Percentiles rank a stretch among this genome's conserved stretches.
Evolutionary conservation across 2,329 filamentous ascomycete genomes (phyloP).

Genomic region (Epichloe elymi): DNA sequence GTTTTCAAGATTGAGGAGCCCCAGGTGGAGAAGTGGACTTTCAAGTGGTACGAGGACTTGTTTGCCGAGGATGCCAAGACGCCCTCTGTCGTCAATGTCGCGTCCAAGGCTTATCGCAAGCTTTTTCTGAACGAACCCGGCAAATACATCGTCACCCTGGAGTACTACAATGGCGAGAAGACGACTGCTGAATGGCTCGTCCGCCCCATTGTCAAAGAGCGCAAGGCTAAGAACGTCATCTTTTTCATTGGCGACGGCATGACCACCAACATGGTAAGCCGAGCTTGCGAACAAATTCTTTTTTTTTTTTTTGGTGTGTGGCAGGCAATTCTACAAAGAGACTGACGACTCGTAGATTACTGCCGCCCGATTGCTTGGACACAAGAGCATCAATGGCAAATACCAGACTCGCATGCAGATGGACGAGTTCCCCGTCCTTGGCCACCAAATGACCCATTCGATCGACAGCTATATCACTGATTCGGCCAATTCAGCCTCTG

Average conservation of each 20-base stretch:
- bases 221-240: slow-evolving; percentile 74
- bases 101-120: slow-evolving; percentile 64
- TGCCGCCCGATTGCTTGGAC: slow-evolving; percentile 66
- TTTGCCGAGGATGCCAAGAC: slow-evolving; percentile 61
- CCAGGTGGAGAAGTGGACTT: slow-evolving; percentile 66
- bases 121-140: slow-evolving; percentile 68
- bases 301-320: neutral
- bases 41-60: slow-evolving; percentile 74
- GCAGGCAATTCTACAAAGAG: too few species aligned
- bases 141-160: slow-evolving; percentile 62
- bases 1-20: slow-evolving; percentile 63
- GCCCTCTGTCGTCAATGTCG: slow-evolving; percentile 65
- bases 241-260: slow-evolving; percentile 69
- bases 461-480: slow-evolving; percentile 79
- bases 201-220: slow-evolving; percentile 52
- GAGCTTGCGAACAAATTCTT: neutral
- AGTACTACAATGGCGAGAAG: slow-evolving; percentile 58
- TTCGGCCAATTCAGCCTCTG: slow-evolving; percentile 72
- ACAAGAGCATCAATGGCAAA: slow-evolving; percentile 74
- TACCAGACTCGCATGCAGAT: slow-evolving; percentile 64
- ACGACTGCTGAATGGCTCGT: slow-evolving; percentile 69
- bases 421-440: slow-evolving; percentile 71
- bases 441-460: slow-evolving; percentile 82
- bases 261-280: slow-evolving; percentile 54
- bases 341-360: slow-evolving; percentile 36